Evolutionary conservation across 257 asterid genomes (phyloP).

Genomic region (Solanum pennellii): DNA sequence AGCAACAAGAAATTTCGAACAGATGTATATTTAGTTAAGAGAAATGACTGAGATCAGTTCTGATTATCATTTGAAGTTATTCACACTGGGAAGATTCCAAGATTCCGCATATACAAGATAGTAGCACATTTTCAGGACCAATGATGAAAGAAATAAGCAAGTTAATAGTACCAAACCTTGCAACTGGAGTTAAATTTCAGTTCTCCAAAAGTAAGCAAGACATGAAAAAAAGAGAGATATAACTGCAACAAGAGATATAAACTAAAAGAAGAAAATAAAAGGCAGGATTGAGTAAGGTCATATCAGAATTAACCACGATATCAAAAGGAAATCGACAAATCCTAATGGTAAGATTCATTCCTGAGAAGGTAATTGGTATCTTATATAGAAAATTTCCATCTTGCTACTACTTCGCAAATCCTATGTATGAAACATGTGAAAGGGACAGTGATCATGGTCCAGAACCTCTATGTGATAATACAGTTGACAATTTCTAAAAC

Average conservation of each 20-base stretch:
- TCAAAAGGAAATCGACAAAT: background rate
- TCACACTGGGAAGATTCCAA: background rate
- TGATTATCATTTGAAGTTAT: background rate
- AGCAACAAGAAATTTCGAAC: background rate
- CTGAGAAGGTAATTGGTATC: background rate
- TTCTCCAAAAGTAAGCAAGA: background rate
- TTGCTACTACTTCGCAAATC: background rate
- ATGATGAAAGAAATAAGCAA: background rate
- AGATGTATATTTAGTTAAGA: background rate
- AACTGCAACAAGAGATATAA: background rate
- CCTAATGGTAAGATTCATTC: background rate
- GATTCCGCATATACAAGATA: background rate
- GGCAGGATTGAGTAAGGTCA: background rate
- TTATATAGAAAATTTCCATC: background rate
- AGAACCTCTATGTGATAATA: background rate
- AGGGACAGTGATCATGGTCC: background rate
- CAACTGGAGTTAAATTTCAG: background rate
- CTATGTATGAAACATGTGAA: background rate
- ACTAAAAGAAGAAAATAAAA: background rate
- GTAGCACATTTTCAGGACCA: background rate
- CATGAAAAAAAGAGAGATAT: background rate
- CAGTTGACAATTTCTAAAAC: background rate
- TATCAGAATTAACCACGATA: background rate
- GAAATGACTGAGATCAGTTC: background rate
- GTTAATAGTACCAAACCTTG: background rate